phyloP scores from a whole-genome alignment of 768 basidiomycete species.

The Tulasnella sp. region DNA sequence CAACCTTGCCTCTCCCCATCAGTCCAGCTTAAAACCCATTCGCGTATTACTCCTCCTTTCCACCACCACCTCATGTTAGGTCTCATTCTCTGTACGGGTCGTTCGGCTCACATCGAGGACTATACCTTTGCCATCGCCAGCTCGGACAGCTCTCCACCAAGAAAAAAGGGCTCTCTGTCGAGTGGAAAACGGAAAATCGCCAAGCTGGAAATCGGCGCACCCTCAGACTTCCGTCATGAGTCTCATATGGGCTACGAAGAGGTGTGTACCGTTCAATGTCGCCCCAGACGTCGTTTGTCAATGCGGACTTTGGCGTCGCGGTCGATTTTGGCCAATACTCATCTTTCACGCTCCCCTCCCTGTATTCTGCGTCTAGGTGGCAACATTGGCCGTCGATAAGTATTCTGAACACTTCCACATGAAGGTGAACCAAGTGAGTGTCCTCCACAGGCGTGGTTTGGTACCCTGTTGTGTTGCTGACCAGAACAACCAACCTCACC shows the following conservation, averaged over 20 bases:
- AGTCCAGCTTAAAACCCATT: background rate
- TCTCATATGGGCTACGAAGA: slow-evolving; percentile 19
- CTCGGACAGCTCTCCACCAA: background rate
- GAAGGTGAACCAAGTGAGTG: too few species aligned
- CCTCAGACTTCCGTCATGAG: slow-evolving; percentile 20
- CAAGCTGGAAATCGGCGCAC: slow-evolving; percentile 20
- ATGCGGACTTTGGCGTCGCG: too few species aligned
- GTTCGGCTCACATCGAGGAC: slow-evolving; percentile 15
- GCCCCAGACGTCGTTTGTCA: too few species aligned
- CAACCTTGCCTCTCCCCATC: background rate
- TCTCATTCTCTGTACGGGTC: slow-evolving; percentile 17
- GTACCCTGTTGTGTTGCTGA: background rate
- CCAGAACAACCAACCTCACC: background rate
- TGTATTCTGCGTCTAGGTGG: too few species aligned
- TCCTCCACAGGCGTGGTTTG: too few species aligned
- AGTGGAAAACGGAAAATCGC: slow-evolving; percentile 14
- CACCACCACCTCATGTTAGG: slow-evolving; percentile 17
- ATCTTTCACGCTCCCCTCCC: too few species aligned
- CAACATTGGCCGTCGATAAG: background rate
- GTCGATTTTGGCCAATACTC: too few species aligned
- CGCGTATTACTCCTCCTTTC: slow-evolving; percentile 6
- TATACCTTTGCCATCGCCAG: background rate
- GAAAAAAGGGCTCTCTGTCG: slow-evolving; percentile 7
- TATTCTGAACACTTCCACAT: background rate
- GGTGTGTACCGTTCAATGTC: slow-evolving; percentile 16